These are phyloP conservation scores for Tetradesmus lagerheimii DNA, from an alignment of 139 green algal species.

Conservation along the genomic window DNA sequence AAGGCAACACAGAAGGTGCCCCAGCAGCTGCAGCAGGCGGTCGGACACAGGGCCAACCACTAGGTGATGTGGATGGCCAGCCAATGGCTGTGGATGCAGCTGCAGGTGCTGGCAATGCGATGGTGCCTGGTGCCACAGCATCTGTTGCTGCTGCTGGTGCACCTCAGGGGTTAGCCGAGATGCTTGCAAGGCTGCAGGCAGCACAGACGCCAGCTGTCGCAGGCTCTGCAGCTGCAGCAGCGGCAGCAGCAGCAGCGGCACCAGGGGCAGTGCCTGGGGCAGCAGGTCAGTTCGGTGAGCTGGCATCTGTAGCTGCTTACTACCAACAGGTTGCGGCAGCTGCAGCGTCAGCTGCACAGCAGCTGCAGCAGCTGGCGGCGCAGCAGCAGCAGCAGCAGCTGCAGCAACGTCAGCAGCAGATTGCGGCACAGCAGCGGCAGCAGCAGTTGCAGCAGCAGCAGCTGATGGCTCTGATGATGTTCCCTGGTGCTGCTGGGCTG, in stretches of 20 bases:
- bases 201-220: background rate
- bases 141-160: background rate
- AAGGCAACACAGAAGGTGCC: background rate
- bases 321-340: background rate
- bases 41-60: background rate
- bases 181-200: background rate
- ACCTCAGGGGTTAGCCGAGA: background rate
- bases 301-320: background rate
- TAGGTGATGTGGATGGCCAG: background rate
- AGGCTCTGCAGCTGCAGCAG: background rate
- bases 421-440: background rate
- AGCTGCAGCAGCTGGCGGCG: background rate
- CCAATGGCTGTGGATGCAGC: background rate
- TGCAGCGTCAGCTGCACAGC: background rate
- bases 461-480: background rate
- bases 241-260: background rate
- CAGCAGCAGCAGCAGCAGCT: constrained; percentile 7
- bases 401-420: constrained; percentile 15
- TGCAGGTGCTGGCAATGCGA: background rate
- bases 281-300: background rate
- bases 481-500: background rate
- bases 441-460: constrained; percentile 3
- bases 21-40: background rate
- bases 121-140: background rate
- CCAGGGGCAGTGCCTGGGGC: background rate